phyloP scores from a whole-genome alignment of 2,329 filamentous ascomycete genomes.

The Fusarium sp. region DNA sequence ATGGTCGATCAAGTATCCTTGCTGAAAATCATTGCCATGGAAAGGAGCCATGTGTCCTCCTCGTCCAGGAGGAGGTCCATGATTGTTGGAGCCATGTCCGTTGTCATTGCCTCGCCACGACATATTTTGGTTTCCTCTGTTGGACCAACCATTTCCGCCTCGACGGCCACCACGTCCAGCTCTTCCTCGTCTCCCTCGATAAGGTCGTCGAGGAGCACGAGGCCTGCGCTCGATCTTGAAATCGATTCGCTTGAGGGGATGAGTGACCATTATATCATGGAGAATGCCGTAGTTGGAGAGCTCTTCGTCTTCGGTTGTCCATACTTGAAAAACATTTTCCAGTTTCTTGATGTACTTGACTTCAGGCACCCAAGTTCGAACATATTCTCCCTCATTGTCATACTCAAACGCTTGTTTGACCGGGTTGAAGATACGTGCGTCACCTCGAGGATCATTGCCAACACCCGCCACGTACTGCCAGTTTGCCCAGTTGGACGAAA shows the following conservation, averaged over 20 bases:
- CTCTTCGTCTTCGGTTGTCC: slow-evolving; percentile 71
- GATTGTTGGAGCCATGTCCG: background rate
- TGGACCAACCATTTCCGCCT: slow-evolving; percentile 13
- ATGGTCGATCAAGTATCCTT: slow-evolving; percentile 2
- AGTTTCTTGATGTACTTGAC: slow-evolving; percentile 65
- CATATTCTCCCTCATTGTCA: slow-evolving; percentile 76
- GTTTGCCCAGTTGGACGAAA: slow-evolving; percentile 82
- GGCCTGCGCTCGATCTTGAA: slow-evolving; percentile 69
- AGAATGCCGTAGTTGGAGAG: slow-evolving; percentile 68
- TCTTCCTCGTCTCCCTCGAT: slow-evolving; percentile 45
- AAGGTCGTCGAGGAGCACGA: slow-evolving; percentile 39
- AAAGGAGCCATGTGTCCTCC: slow-evolving; percentile 20
- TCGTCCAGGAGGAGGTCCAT: background rate
- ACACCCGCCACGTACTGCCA: slow-evolving; percentile 87
- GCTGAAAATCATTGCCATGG: slow-evolving; percentile 21
- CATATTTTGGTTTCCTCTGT: slow-evolving; percentile 10
- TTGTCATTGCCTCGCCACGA: slow-evolving; percentile 33
- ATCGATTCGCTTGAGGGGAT: slow-evolving; percentile 74
- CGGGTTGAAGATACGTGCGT: slow-evolving; percentile 82
- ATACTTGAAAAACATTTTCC: slow-evolving; percentile 76
- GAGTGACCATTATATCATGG: slow-evolving; percentile 73
- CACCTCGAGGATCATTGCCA: slow-evolving; percentile 80
- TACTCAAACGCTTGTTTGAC: slow-evolving; percentile 86
- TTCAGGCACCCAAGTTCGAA: slow-evolving; percentile 80
- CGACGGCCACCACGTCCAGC: slow-evolving; percentile 37